phyloP scores from a whole-genome alignment of 805 yeast genomes.

The Sugiyamaella smithiae region DNA sequence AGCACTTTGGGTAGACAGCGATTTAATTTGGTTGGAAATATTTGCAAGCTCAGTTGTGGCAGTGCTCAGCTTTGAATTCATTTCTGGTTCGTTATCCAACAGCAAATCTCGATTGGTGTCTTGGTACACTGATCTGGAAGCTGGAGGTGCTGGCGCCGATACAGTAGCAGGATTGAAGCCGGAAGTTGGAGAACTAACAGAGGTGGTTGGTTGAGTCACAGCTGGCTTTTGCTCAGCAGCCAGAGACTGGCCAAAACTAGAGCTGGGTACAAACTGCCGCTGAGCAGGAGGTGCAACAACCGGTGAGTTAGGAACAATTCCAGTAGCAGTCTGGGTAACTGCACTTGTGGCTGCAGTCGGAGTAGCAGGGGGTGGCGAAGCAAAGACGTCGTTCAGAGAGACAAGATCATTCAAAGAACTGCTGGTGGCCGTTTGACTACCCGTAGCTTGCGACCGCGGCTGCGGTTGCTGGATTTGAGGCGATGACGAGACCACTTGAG shows the following conservation, averaged over 20 bases:
- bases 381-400: constrained; percentile 54
- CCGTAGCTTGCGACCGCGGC: constrained; percentile 13
- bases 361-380: constrained; percentile 41
- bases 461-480: constrained; percentile 3
- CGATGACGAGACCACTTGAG: constrained; percentile 7
- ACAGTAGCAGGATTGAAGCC: constrained; percentile 20
- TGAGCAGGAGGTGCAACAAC: constrained; percentile 23
- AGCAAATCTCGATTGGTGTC: constrained; percentile 46
- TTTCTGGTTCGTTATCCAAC: constrained; percentile 52
- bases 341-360: constrained; percentile 8
- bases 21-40: constrained; percentile 76
- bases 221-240: constrained; percentile 26
- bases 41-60: constrained; percentile 87
- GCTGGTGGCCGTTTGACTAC: constrained; percentile 15
- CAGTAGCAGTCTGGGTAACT: constrained; percentile 17
- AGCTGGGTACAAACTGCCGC: constrained; percentile 68
- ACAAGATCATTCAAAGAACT: constrained; percentile 33
- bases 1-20: constrained; percentile 72
- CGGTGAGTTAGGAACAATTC: constrained; percentile 22
- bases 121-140: neutral
- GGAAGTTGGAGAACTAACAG: constrained; percentile 36
- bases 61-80: constrained; percentile 65
- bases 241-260: constrained; percentile 79
- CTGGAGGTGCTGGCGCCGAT: constrained; percentile 21
- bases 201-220: constrained; percentile 19